phyloP scores from a whole-genome alignment of 2,329 filamentous ascomycete genomes.

The Fusarium sororula region DNA sequence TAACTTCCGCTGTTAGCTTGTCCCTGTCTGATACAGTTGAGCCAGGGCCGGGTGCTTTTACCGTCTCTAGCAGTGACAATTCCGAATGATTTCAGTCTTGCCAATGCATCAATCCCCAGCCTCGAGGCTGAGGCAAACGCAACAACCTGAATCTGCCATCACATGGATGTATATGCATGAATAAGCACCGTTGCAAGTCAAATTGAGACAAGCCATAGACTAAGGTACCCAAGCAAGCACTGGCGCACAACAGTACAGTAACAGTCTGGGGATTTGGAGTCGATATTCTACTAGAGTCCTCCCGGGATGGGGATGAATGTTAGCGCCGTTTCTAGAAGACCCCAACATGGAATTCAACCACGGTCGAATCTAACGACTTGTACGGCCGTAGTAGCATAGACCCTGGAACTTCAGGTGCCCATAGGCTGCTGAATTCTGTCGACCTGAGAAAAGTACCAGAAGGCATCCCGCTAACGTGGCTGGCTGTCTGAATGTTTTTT shows the following conservation, averaged over 20 bases:
- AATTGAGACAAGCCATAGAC: conserved; percentile 33
- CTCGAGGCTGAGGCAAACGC: neutral
- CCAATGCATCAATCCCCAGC: neutral
- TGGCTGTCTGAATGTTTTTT: conserved; percentile 6
- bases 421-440: neutral
- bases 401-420: neutral
- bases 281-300: neutral
- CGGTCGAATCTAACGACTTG: conserved; percentile 7
- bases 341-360: neutral
- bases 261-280: conserved; percentile 15
- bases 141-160: neutral
- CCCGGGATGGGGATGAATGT: neutral
- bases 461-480: neutral
- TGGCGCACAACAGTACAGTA: neutral
- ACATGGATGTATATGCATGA: neutral
- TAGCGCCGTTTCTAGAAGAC: conserved; percentile 10
- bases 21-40: conserved; percentile 25
- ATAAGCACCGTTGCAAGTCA: conserved; percentile 9
- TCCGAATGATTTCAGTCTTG: conserved; percentile 4
- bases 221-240: neutral
- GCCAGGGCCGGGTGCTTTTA: conserved; percentile 28
- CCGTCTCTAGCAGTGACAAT: conserved; percentile 11
- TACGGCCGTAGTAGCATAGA: neutral
- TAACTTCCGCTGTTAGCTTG: neutral
- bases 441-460: neutral